phyloP scores from a whole-genome alignment of 163 green algal species.

The Scenedesmus sp. region DNA sequence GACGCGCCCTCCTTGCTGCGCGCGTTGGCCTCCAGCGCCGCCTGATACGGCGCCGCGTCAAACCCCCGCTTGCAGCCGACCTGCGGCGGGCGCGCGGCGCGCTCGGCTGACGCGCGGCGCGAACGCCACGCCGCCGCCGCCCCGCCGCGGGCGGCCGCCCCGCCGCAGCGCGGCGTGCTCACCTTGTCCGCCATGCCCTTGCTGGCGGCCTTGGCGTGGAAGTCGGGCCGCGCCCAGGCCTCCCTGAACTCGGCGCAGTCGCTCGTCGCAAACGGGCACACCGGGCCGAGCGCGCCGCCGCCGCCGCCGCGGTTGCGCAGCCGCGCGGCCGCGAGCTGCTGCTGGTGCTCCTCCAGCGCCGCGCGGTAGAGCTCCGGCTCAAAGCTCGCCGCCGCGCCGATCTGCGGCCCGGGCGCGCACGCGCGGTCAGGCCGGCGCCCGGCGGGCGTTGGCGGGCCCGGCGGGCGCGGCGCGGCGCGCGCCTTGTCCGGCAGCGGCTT shows the following conservation, averaged over 20 bases:
- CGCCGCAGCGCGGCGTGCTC: neutral
- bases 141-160: too few species aligned
- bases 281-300: neutral
- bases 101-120: too few species aligned
- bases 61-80: slow-evolving; percentile 5
- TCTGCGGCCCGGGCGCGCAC: too few species aligned
- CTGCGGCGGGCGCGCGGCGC: neutral
- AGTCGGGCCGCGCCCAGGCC: slow-evolving; percentile 20
- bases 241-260: slow-evolving; percentile 18
- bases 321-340: neutral
- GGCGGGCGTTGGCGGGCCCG: too few species aligned
- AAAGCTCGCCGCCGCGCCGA: too few species aligned
- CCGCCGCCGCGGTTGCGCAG: too few species aligned
- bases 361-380: neutral
- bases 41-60: slow-evolving; percentile 23
- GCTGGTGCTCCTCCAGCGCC: neutral
- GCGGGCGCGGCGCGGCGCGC: neutral
- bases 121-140: too few species aligned
- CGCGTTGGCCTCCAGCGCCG: neutral
- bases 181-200: slow-evolving; percentile 33
- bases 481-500: slow-evolving; percentile 38
- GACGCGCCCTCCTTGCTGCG: slow-evolving; percentile 10
- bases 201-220: slow-evolving; percentile 6
- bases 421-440: too few species aligned
- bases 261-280: slow-evolving; percentile 35